These are phyloP conservation scores for Leishmania mexicana DNA, from an alignment of 208 protist species.

Conservation along the genomic window DNA sequence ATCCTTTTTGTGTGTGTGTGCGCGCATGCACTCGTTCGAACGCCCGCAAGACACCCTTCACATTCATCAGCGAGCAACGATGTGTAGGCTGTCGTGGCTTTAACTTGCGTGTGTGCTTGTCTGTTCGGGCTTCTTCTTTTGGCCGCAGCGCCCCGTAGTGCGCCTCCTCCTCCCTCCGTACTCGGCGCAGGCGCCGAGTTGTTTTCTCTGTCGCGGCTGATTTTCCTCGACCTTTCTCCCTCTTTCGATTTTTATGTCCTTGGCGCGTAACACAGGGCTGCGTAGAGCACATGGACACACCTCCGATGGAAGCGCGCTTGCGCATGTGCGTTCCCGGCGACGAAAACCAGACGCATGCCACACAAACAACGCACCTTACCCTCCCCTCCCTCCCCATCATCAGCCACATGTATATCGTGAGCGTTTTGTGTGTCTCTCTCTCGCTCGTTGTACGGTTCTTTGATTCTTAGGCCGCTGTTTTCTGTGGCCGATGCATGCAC, in stretches of 20 bases:
- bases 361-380: background rate
- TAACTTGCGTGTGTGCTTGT: background rate
- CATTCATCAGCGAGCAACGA: background rate
- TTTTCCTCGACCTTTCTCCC: background rate
- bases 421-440: conserved; percentile 2
- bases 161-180: background rate
- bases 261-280: background rate
- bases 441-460: background rate
- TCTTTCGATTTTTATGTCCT: background rate
- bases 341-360: background rate
- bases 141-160: background rate
- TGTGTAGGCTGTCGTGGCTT: too few relatives aligned
- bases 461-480: conserved; percentile 3
- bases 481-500: background rate
- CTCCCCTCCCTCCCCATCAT: background rate
- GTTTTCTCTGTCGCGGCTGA: background rate
- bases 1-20: background rate
- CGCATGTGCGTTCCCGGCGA: background rate
- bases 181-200: background rate
- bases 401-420: background rate
- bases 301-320: background rate
- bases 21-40: background rate
- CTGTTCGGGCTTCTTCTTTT: conserved; percentile 5
- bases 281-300: background rate
- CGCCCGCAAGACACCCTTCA: background rate